Evolutionary conservation across 345 rosid genomes (phyloP).

Genomic region (Boechera stricta): DNA sequence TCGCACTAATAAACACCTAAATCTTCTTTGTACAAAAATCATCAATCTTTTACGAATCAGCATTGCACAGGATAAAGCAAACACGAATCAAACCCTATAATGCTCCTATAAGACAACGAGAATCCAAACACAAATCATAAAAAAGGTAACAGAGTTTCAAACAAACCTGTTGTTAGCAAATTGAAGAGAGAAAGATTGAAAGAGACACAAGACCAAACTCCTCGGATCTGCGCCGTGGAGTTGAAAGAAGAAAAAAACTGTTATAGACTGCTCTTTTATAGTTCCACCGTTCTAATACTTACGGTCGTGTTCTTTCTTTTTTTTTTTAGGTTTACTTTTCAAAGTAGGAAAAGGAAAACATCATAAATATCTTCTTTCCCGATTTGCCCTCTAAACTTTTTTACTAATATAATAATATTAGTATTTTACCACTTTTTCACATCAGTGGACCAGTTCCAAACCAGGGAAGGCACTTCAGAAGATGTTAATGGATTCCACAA

Average conservation of each 20-base stretch:
- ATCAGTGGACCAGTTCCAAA: no score
- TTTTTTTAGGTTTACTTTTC: slow-evolving; percentile 27
- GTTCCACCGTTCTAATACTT: background rate
- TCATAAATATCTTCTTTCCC: slow-evolving; percentile 14
- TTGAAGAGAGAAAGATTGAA: slow-evolving; percentile 30
- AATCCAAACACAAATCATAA: background rate
- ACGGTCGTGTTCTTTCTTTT: background rate
- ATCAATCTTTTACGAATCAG: background rate
- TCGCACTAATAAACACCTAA: slow-evolving; percentile 32
- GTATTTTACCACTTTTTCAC: no score
- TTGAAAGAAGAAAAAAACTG: slow-evolving; percentile 28
- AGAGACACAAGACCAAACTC: slow-evolving; percentile 63
- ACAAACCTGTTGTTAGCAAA: slow-evolving; percentile 21
- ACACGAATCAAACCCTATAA: slow-evolving; percentile 34
- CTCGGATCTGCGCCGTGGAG: slow-evolving; percentile 97
- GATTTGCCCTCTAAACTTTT: slow-evolving; percentile 36
- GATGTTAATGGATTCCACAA: no score
- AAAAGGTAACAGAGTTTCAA: slow-evolving; percentile 6
- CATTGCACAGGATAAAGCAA: background rate
- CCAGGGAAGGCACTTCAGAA: no score
- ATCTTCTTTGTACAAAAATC: background rate
- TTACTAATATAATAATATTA: no score
- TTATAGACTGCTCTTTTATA: slow-evolving; percentile 28
- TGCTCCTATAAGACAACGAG: background rate
- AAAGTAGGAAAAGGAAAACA: background rate